These are phyloP conservation scores for Coniochaeta hoffmannii DNA, from an alignment of 2,329 filamentous ascomycete species.

Conservation along the genomic window DNA sequence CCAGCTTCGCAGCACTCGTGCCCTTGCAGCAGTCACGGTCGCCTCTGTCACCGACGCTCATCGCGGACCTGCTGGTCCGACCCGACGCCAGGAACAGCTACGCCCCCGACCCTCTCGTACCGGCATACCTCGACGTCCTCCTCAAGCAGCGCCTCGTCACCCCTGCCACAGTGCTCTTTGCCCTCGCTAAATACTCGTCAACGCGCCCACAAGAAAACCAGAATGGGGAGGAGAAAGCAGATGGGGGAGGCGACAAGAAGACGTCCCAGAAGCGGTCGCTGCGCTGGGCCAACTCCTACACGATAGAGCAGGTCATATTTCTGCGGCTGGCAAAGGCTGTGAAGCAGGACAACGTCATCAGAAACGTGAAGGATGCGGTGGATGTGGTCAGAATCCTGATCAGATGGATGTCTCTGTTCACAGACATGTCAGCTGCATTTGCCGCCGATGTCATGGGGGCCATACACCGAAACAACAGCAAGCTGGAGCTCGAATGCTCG, in stretches of 20 bases:
- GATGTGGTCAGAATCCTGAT: slow-evolving; percentile 42
- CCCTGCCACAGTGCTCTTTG: slow-evolving; percentile 45
- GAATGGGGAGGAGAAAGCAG: slow-evolving; percentile 9
- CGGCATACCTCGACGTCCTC: slow-evolving; percentile 51
- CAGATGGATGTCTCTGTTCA: slow-evolving; percentile 53
- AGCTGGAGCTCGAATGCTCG: slow-evolving; percentile 52
- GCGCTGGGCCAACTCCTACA: slow-evolving; percentile 51
- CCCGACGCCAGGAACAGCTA: slow-evolving; percentile 40
- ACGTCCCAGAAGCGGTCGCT: slow-evolving; percentile 12
- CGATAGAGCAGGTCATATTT: slow-evolving; percentile 81
- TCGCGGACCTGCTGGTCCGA: slow-evolving; percentile 53
- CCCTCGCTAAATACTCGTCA: slow-evolving; percentile 36
- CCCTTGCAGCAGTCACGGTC: slow-evolving; percentile 41
- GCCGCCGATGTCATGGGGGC: slow-evolving; percentile 33
- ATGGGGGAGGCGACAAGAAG: slow-evolving; percentile 9
- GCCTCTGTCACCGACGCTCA: slow-evolving; percentile 39
- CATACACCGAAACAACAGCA: slow-evolving; percentile 35
- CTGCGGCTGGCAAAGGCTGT: slow-evolving; percentile 90
- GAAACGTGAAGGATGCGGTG: slow-evolving; percentile 37
- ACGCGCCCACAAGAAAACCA: not conserved
- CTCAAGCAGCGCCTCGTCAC: slow-evolving; percentile 44
- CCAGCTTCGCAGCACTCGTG: slow-evolving; percentile 45
- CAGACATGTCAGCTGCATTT: slow-evolving; percentile 40
- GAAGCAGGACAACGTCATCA: slow-evolving; percentile 44
- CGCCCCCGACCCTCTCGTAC: slow-evolving; percentile 51